Conservation (phyloP, 2,329 filamentous ascomycete genomes). For the Epichloe coenophiala region DNA sequence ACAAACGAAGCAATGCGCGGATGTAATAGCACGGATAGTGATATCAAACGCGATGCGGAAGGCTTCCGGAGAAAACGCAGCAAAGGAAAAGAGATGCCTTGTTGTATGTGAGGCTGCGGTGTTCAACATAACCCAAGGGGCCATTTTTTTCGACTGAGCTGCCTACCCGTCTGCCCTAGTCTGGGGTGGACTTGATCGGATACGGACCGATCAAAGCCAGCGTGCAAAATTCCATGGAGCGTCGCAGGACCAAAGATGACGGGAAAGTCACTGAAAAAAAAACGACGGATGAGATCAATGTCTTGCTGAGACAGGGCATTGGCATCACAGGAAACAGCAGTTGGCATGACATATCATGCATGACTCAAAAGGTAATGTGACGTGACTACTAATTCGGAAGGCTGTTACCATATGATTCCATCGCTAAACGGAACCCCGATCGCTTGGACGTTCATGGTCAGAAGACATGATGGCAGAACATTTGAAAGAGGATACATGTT, state of each 20-base stretch:
- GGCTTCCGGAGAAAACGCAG: too few relatives aligned
- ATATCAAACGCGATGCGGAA: too few relatives aligned
- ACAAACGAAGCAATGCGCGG: too few relatives aligned
- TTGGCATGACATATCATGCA: neutral
- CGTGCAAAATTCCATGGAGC: slow-evolving; percentile 28
- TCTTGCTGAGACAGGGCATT: slow-evolving; percentile 33
- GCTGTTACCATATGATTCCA: too few relatives aligned
- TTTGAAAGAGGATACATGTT: neutral
- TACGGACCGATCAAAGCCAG: slow-evolving; percentile 32
- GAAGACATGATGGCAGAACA: too few relatives aligned
- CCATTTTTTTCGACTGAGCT: slow-evolving; percentile 52
- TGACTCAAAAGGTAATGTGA: too few relatives aligned
- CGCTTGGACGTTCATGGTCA: too few relatives aligned
- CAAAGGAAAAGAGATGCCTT: too few relatives aligned
- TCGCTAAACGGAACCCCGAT: too few relatives aligned
- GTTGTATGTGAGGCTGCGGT: slow-evolving; percentile 36
- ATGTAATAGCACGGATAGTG: too few relatives aligned
- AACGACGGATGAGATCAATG: slow-evolving; percentile 44
- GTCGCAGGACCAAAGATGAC: slow-evolving; percentile 16
- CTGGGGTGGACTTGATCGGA: slow-evolving; percentile 45
- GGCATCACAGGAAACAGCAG: too few relatives aligned
- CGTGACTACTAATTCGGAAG: too few relatives aligned
- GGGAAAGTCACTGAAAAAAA: slow-evolving; percentile 39
- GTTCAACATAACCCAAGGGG: slow-evolving; percentile 23
- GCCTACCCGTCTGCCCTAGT: slow-evolving; percentile 43